Percentiles rank a stretch among this genome's conserved stretches.
Conservation (phyloP, 2,329 filamentous ascomycete species). For the Sclerotinia minor region DNA sequence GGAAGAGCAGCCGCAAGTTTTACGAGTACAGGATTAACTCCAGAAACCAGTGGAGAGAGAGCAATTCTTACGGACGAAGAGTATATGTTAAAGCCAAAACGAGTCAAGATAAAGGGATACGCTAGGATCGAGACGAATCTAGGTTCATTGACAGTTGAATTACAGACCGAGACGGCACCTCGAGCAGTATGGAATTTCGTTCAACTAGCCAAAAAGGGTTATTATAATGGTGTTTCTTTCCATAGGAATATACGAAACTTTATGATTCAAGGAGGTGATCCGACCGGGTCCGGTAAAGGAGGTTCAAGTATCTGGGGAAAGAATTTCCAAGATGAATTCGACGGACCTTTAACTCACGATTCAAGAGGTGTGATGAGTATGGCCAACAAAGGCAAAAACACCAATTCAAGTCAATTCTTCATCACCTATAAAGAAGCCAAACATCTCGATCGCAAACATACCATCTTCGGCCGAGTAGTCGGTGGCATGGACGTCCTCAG, state of each 20-base stretch:
- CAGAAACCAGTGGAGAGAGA: conserved; percentile 83
- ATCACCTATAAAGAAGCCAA: conserved; percentile 82
- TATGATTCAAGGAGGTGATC: conserved; percentile 97
- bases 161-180: conserved; percentile 88
- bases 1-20: conserved; percentile 91
- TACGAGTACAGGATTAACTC: conserved; percentile 90
- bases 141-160: conserved; percentile 82
- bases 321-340: conserved; percentile 90
- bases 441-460: conserved; percentile 93
- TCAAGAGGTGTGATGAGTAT: conserved; percentile 79
- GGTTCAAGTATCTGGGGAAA: conserved; percentile 91
- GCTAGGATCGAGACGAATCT: conserved; percentile 84
- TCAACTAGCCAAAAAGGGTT: conserved; percentile 81
- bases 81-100: conserved; percentile 89
- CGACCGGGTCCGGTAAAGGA: conserved; percentile 87
- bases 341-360: conserved; percentile 84
- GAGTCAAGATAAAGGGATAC: conserved; percentile 88
- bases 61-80: conserved; percentile 90
- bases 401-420: conserved; percentile 94
- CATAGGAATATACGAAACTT: conserved; percentile 94
- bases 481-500: conserved; percentile 67
- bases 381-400: conserved; percentile 99
- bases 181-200: conserved; percentile 98
- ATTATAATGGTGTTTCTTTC: conserved; percentile 81
- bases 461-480: conserved; percentile 88